Percentiles rank a stretch among this genome's conserved stretches.
phyloP scores from a whole-genome alignment of 179 eudicot species.

The Amaranthus tricolor region DNA sequence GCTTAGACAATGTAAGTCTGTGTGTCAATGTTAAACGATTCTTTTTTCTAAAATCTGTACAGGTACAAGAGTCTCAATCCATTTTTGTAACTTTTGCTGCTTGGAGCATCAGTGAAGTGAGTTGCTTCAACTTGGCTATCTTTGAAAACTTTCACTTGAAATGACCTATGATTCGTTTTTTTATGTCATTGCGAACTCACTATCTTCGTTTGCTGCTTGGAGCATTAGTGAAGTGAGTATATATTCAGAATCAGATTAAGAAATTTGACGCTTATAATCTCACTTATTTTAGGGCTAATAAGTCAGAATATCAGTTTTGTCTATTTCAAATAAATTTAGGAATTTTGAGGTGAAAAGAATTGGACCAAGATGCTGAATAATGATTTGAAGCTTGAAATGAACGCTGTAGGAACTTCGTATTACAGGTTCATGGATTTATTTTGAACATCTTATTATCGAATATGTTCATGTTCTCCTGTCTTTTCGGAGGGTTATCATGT shows the following conservation, averaged over 20 bases:
- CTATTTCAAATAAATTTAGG: neutral
- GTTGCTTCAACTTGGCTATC: slow-evolving; percentile 21
- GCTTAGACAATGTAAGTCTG: neutral
- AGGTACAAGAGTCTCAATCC: slow-evolving; percentile 74
- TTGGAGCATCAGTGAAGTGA: slow-evolving; percentile 80
- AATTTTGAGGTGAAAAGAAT: neutral
- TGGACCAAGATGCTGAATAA: neutral
- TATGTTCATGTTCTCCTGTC: neutral
- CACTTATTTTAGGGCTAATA: neutral
- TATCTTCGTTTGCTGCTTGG: neutral
- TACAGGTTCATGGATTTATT: neutral
- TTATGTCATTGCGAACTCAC: neutral
- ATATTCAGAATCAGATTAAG: neutral
- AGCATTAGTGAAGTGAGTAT: no score
- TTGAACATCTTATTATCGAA: neutral
- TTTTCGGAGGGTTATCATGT: neutral
- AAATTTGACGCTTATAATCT: neutral
- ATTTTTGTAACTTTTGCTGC: slow-evolving; percentile 63
- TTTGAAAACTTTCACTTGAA: neutral
- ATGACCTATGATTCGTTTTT: neutral
- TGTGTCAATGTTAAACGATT: neutral
- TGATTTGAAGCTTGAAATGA: neutral
- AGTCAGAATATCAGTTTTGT: neutral
- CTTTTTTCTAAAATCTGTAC: slow-evolving; percentile 3
- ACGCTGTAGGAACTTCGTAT: neutral